Conservation (phyloP, 192 early-diverging fungal species). For the Mortierella alpina region DNA sequence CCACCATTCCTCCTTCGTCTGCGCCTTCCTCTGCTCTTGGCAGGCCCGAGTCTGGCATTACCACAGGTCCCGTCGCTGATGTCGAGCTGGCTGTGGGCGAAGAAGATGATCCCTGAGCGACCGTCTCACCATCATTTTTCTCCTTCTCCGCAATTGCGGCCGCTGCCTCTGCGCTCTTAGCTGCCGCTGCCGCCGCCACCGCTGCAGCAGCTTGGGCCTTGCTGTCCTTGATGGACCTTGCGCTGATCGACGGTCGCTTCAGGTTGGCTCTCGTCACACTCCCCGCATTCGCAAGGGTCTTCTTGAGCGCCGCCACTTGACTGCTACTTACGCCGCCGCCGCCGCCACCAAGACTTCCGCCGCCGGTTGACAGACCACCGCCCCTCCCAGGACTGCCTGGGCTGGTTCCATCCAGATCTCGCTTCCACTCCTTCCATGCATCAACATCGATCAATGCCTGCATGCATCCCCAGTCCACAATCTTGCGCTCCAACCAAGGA, state of each 20-base stretch:
- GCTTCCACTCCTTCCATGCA: conserved; percentile 70
- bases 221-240: conserved; percentile 36
- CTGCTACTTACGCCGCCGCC: not conserved
- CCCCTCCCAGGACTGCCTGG: conserved; percentile 7
- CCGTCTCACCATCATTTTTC: too few species aligned
- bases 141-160: not conserved
- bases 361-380: not conserved
- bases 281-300: conserved; percentile 7
- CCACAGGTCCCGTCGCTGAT: too few species aligned
- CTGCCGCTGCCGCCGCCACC: conserved; percentile 9
- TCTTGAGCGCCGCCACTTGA: conserved; percentile 5
- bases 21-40: too few species aligned
- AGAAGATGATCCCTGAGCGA: too few species aligned
- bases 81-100: too few species aligned
- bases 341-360: not conserved
- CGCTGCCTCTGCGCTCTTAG: conserved; percentile 18
- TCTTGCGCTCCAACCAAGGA: conserved; percentile 86
- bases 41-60: too few species aligned
- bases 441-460: conserved; percentile 92
- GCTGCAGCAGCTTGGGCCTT: conserved; percentile 24
- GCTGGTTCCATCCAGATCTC: conserved; percentile 23
- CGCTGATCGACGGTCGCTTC: conserved; percentile 45
- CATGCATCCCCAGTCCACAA: conserved; percentile 94
- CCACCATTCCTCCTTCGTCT: too few species aligned
- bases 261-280: conserved; percentile 18